phyloP scores from a whole-genome alignment of 257 asterid genomes.

The Paulownia fortunei region DNA sequence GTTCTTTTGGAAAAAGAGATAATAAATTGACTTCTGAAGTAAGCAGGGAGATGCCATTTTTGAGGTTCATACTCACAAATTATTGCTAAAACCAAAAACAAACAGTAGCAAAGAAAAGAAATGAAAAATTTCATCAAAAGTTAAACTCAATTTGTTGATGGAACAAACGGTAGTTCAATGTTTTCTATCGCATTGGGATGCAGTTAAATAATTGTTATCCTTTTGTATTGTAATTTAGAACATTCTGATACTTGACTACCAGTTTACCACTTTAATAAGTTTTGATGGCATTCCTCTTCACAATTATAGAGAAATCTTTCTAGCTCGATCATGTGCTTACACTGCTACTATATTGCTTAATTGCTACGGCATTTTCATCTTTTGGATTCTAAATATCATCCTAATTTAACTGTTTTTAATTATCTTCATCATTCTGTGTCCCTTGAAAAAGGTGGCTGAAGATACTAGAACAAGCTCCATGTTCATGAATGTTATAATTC shows the following conservation, averaged over 20 bases:
- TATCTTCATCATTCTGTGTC: background rate
- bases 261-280: background rate
- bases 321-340: background rate
- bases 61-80: background rate
- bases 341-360: background rate
- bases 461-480: background rate
- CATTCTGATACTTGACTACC: background rate
- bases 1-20: background rate
- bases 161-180: background rate
- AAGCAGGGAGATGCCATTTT: conserved; percentile 1
- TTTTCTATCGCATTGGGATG: background rate
- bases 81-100: background rate
- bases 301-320: background rate
- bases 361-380: background rate
- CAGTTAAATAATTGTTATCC: background rate
- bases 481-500: background rate
- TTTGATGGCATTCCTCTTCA: background rate
- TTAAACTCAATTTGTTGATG: conserved; percentile 3
- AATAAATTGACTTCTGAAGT: background rate
- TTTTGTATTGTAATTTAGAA: conserved; percentile 8
- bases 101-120: background rate
- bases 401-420: background rate
- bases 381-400: conserved; percentile 15
- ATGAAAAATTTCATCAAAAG: background rate
- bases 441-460: background rate